phyloP scores from a whole-genome alignment of 2,329 filamentous ascomycete species.

The Akanthomyces lecanii region DNA sequence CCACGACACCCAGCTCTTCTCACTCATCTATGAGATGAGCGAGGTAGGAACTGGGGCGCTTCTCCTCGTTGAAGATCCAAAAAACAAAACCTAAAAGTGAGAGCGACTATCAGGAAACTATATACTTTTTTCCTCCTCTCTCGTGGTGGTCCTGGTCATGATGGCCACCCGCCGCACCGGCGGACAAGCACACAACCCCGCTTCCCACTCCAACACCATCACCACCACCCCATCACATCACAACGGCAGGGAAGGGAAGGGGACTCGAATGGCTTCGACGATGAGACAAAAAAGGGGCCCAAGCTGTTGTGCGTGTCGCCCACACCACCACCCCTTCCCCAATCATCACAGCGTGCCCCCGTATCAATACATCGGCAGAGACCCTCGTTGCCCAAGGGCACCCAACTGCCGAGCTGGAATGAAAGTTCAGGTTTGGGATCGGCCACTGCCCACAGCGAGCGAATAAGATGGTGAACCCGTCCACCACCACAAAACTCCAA shows the following conservation, averaged over 20 bases:
- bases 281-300: background rate
- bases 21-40: background rate
- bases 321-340: too few relatives aligned
- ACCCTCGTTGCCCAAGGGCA: background rate
- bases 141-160: background rate
- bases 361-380: conserved; percentile 2
- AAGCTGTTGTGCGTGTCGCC: too few relatives aligned
- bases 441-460: background rate
- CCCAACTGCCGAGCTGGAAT: conserved; percentile 4
- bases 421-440: background rate
- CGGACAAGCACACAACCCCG: background rate
- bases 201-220: background rate
- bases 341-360: too few relatives aligned
- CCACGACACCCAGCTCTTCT: background rate
- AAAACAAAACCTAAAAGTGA: background rate
- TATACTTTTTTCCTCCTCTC: conserved; percentile 14
- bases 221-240: background rate
- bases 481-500: background rate
- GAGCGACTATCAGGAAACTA: background rate
- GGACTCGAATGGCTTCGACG: background rate
- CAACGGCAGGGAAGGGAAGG: background rate
- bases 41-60: background rate
- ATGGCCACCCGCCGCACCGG: background rate
- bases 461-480: conserved; percentile 1
- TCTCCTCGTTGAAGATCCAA: background rate